A percentile compares a stretch with the other conserved stretches of the same genome.
phyloP scores from a whole-genome alignment of 1,284 basidiomycete genomes.

The Cutaneotrichosporon sp. region DNA sequence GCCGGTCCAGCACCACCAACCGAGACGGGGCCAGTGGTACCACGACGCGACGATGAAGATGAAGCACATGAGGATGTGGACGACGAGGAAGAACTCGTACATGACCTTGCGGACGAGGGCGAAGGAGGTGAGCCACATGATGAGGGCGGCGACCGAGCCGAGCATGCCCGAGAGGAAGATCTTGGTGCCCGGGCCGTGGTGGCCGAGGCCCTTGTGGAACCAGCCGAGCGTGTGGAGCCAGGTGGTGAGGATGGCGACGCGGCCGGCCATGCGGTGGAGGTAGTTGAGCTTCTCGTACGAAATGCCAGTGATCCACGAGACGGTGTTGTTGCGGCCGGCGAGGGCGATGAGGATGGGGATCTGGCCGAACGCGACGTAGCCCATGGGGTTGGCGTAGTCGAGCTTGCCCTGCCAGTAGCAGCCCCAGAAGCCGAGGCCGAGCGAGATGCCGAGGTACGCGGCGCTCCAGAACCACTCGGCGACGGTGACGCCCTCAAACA shows the following conservation, averaged over 20 bases:
- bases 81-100: constrained; percentile 59
- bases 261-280: constrained; percentile 42
- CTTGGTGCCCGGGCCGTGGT: constrained; percentile 18
- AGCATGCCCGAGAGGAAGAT: constrained; percentile 16
- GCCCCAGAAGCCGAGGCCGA: constrained; percentile 21
- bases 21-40: constrained; percentile 21
- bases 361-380: constrained; percentile 49
- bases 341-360: constrained; percentile 64
- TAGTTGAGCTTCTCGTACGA: constrained; percentile 61
- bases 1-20: constrained; percentile 10
- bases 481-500: constrained; percentile 13
- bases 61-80: constrained; percentile 52
- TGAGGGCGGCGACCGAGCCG: constrained; percentile 16
- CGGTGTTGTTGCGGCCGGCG: constrained; percentile 65
- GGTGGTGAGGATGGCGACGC: constrained; percentile 31
- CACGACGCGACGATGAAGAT: constrained; percentile 26
- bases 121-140: constrained; percentile 55
- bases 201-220: constrained; percentile 21
- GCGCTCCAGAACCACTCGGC: constrained; percentile 24
- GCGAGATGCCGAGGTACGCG: constrained; percentile 20
- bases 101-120: constrained; percentile 53
- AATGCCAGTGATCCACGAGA: constrained; percentile 65
- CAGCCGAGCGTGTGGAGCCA: constrained; percentile 41
- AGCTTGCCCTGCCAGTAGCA: constrained; percentile 11
- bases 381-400: constrained; percentile 18